Conservation (phyloP, 495 filamentous ascomycete genomes). For the Aspergillus nanangensis region DNA sequence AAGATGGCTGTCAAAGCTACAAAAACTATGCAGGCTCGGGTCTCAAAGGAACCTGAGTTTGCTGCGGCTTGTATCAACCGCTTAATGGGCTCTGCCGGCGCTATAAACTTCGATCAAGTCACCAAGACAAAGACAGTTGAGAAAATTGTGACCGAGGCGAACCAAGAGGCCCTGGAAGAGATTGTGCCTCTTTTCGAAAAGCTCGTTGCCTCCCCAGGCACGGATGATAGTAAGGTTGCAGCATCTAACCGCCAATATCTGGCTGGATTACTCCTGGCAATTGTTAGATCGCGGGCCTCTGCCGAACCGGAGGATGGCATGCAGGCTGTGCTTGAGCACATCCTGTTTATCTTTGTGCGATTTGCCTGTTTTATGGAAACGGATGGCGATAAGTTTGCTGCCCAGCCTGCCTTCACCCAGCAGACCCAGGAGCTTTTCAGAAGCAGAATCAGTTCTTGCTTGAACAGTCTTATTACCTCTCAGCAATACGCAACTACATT, state of each 20-base stretch:
- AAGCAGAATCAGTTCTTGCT: slow-evolving; percentile 58
- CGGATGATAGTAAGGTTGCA: slow-evolving; percentile 40
- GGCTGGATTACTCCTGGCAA: slow-evolving; percentile 43
- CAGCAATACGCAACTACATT: slow-evolving; percentile 47
- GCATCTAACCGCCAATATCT: slow-evolving; percentile 42
- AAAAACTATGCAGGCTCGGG: slow-evolving; percentile 62
- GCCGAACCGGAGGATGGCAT: slow-evolving; percentile 24
- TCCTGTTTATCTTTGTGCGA: slow-evolving; percentile 36
- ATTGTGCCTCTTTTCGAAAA: slow-evolving; percentile 39
- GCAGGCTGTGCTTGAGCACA: slow-evolving; percentile 31
- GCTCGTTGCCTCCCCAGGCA: slow-evolving; percentile 34
- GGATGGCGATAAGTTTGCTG: slow-evolving; percentile 16
- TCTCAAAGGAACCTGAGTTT: slow-evolving; percentile 57
- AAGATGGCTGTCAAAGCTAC: slow-evolving; percentile 68
- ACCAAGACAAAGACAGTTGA: slow-evolving; percentile 89
- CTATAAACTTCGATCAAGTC: slow-evolving; percentile 75
- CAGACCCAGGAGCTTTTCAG: slow-evolving; percentile 66
- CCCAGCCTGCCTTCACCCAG: slow-evolving; percentile 47
- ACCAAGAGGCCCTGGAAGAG: slow-evolving; percentile 40
- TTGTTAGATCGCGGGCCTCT: slow-evolving; percentile 37
- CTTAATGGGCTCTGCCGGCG: slow-evolving; percentile 63
- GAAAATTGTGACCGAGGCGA: slow-evolving; percentile 61
- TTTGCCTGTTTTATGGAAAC: slow-evolving; percentile 39
- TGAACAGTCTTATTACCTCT: slow-evolving; percentile 67
- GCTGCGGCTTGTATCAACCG: slow-evolving; percentile 56